Evolutionary conservation across 2,329 filamentous ascomycete genomes (phyloP).

Genomic region (Penicillium sp.): DNA sequence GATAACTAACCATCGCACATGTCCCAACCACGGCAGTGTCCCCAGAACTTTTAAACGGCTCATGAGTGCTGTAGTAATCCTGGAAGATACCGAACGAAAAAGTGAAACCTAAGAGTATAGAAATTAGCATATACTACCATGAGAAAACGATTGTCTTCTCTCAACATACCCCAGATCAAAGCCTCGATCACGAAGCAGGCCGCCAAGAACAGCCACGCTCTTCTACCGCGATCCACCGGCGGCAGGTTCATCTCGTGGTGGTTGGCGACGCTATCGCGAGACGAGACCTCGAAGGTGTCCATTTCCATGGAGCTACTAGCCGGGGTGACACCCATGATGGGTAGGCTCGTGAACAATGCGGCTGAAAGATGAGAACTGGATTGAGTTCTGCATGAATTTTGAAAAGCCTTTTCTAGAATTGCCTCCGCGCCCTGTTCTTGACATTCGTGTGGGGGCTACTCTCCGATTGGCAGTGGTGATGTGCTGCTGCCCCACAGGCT

Average conservation of each 20-base stretch:
- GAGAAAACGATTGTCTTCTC: not conserved
- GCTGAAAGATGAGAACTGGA: not conserved
- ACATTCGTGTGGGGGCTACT: not conserved
- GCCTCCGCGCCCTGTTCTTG: conserved; percentile 1
- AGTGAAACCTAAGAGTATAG: conserved; percentile 14
- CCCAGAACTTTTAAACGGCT: conserved; percentile 55
- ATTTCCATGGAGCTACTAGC: conserved; percentile 4
- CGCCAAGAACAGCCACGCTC: conserved; percentile 51
- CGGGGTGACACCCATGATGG: not conserved
- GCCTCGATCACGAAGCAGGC: conserved; percentile 57
- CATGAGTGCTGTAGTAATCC: conserved; percentile 64
- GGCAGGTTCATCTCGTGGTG: conserved; percentile 28
- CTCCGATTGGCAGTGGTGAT: not conserved
- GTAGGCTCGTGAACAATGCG: not conserved
- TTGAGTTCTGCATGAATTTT: not conserved
- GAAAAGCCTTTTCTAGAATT: not conserved
- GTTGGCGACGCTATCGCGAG: conserved; percentile 8
- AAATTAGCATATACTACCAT: not conserved
- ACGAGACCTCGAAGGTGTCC: conserved; percentile 15
- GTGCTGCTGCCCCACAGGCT: not conserved
- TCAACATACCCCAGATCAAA: conserved; percentile 54
- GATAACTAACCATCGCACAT: conserved; percentile 23
- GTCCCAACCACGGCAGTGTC: conserved; percentile 64
- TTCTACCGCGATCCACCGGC: conserved; percentile 40
- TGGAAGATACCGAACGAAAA: conserved; percentile 58